A percentile compares a stretch with the other conserved stretches of the same genome.
Conservation (phyloP, 2,329 filamentous ascomycete genomes). For the Colletotrichum salicis region DNA sequence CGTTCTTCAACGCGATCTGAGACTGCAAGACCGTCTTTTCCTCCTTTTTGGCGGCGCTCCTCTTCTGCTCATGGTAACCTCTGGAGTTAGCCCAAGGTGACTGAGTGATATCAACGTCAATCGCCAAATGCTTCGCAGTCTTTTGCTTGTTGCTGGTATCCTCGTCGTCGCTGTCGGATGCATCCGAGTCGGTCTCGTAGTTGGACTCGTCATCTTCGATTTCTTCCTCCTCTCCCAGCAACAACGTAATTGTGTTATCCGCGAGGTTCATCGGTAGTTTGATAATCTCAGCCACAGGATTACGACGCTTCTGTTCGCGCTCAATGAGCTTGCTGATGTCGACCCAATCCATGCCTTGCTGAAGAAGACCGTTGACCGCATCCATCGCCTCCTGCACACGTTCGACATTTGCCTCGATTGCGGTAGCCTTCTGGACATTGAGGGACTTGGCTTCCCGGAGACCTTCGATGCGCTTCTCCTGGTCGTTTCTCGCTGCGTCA, state of each 20-base stretch:
- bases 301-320: slow-evolving; percentile 81
- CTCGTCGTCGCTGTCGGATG: slow-evolving; percentile 64
- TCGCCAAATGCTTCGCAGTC: slow-evolving; percentile 64
- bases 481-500: slow-evolving; percentile 84
- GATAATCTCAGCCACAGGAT: slow-evolving; percentile 88
- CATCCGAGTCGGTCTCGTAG: slow-evolving; percentile 74
- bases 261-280: slow-evolving; percentile 86
- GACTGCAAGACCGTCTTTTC: slow-evolving; percentile 87
- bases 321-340: slow-evolving; percentile 90
- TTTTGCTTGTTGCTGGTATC: slow-evolving; percentile 52
- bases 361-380: slow-evolving; percentile 90
- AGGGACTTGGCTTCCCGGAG: slow-evolving; percentile 83
- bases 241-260: slow-evolving; percentile 87
- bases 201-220: slow-evolving; percentile 70
- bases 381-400: slow-evolving; percentile 92
- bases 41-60: slow-evolving; percentile 84
- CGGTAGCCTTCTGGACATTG: slow-evolving; percentile 87
- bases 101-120: slow-evolving; percentile 86
- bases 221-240: slow-evolving; percentile 76
- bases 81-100: slow-evolving; percentile 90
- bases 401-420: slow-evolving; percentile 90
- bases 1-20: slow-evolving; percentile 84
- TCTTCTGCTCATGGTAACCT: slow-evolving; percentile 92
- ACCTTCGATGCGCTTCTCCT: slow-evolving; percentile 84
- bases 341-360: slow-evolving; percentile 97